Conservation (phyloP, 1,284 basidiomycete genomes). For the Coniferiporia weirii region DNA sequence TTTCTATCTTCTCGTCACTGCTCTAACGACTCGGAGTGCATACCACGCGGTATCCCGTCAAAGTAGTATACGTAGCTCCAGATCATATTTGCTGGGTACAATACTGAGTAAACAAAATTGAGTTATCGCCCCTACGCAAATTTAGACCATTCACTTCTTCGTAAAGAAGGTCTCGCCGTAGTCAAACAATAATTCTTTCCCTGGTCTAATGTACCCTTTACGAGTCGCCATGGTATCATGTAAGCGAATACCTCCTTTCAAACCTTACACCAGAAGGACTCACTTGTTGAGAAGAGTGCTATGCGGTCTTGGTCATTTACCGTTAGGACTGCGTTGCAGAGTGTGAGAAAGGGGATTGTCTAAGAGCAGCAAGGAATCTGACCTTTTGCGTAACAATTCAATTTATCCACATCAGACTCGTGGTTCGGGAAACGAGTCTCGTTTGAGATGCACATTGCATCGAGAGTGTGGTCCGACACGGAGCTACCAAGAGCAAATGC, state of each 20-base stretch:
- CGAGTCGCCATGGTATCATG: background rate
- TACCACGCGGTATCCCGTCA: too few relatives aligned
- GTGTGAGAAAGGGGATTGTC: background rate
- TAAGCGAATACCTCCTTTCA: background rate
- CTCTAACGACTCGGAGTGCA: too few relatives aligned
- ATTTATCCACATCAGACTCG: background rate
- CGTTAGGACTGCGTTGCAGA: background rate
- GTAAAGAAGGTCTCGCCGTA: conserved; percentile 2
- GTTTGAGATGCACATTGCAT: conserved; percentile 3
- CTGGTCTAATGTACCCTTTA: background rate
- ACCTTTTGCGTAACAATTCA: conserved; percentile 7
- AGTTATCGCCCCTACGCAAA: too few relatives aligned
- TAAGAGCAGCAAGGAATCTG: background rate
- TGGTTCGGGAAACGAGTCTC: conserved; percentile 13
- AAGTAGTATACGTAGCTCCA: too few relatives aligned
- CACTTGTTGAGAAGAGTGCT: conserved; percentile 1
- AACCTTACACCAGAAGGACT: background rate
- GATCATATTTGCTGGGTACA: too few relatives aligned
- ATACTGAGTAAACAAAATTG: too few relatives aligned
- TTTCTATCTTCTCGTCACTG: too few relatives aligned
- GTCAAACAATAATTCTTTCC: conserved; percentile 6
- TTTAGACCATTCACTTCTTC: background rate
- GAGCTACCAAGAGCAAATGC: background rate
- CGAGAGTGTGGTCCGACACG: background rate
- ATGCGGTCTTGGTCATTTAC: conserved; percentile 3